Conservation (phyloP, 805 yeast species). For the Sugiyamaella americana region DNA sequence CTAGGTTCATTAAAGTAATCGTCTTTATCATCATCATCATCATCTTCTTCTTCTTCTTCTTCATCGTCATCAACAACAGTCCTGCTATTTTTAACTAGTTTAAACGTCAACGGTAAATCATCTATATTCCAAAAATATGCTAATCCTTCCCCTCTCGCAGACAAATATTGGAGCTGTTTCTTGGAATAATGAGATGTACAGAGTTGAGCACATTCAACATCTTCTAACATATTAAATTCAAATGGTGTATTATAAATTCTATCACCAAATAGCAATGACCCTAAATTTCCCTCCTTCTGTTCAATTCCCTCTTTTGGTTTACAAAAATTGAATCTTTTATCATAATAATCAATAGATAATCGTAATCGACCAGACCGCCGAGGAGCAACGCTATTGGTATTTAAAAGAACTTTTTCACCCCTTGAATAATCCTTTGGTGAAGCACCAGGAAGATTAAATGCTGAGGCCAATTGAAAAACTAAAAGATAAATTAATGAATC, state of each 20-base stretch:
- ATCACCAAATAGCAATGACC: background rate
- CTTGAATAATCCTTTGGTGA: background rate
- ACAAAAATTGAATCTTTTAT: background rate
- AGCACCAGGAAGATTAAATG: background rate
- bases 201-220: background rate
- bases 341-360: background rate
- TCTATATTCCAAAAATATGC: background rate
- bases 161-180: background rate
- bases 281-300: background rate
- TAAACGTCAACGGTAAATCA: background rate
- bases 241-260: background rate
- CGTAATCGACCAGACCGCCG: too few species aligned
- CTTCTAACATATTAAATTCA: background rate
- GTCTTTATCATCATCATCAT: background rate
- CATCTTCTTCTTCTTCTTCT: too few species aligned
- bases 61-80: too few species aligned
- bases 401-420: background rate
- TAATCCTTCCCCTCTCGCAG: background rate
- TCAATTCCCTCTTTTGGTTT: background rate
- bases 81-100: too few species aligned
- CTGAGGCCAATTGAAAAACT: too few species aligned
- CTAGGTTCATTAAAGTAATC: background rate
- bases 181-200: background rate
- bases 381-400: background rate
- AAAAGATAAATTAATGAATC: too few species aligned